These are phyloP conservation scores for Boletus mariae DNA, from an alignment of 1,284 basidiomycete species.

Conservation along the genomic window DNA sequence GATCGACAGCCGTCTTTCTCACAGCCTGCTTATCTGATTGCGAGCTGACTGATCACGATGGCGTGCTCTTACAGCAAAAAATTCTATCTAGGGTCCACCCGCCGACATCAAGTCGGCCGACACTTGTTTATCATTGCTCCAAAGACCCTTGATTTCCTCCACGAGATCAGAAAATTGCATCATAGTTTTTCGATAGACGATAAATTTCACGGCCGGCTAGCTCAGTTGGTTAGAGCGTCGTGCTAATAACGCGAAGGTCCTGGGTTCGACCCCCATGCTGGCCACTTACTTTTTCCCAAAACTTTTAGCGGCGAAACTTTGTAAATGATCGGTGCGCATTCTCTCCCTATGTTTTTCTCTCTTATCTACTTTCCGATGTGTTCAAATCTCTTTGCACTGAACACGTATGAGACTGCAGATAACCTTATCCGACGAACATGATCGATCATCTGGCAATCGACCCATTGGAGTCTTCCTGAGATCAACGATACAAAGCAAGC, in stretches of 20 bases:
- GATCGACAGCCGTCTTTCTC: not conserved
- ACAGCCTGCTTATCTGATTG: constrained; percentile 1
- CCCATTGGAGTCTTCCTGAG: too few species aligned
- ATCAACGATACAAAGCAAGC: too few species aligned
- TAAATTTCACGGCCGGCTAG: constrained; percentile 14
- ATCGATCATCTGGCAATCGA: too few species aligned
- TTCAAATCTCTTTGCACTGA: too few species aligned
- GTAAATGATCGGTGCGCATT: too few species aligned
- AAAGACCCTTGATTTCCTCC: not conserved
- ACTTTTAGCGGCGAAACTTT: too few species aligned
- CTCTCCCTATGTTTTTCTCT: too few species aligned
- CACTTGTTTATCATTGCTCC: not conserved
- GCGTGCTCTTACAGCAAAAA: not conserved
- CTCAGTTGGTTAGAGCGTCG: constrained; percentile 19
- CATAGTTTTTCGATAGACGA: not conserved
- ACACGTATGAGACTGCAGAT: too few species aligned
- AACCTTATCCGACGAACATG: too few species aligned
- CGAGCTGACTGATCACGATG: not conserved
- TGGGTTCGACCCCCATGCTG: constrained; percentile 27
- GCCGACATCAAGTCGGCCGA: too few species aligned
- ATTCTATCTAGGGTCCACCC: not conserved
- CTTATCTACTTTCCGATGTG: too few species aligned
- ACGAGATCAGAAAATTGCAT: not conserved
- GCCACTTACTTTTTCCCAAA: constrained; percentile 8
- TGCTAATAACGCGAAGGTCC: constrained; percentile 28